phyloP scores from a whole-genome alignment of 2,329 filamentous ascomycete species.

The Cladosporium sp. region DNA sequence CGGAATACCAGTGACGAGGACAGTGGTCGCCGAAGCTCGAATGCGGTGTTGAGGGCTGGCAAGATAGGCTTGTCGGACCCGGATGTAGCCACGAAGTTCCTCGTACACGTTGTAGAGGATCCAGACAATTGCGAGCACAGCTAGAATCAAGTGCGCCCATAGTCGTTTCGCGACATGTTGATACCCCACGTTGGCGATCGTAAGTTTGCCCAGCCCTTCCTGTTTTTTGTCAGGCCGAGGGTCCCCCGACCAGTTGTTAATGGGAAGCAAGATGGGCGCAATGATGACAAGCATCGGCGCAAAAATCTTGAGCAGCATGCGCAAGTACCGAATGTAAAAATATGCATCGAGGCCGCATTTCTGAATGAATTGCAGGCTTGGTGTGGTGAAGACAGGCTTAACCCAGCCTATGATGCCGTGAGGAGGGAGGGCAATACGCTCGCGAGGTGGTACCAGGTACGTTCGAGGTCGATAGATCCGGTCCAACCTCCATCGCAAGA shows the following conservation, averaged over 20 bases:
- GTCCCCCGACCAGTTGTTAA: slow-evolving; percentile 70
- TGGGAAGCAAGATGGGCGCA: slow-evolving; percentile 77
- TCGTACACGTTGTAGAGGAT: slow-evolving; percentile 83
- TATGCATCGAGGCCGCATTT: slow-evolving; percentile 96
- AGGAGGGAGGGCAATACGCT: slow-evolving; percentile 74
- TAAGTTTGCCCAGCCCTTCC: slow-evolving; percentile 70
- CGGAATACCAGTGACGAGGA: slow-evolving; percentile 87
- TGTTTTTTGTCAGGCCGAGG: slow-evolving; percentile 39
- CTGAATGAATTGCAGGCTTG: slow-evolving; percentile 79
- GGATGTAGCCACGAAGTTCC: slow-evolving; percentile 83
- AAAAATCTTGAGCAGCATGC: slow-evolving; percentile 86
- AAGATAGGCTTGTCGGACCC: slow-evolving; percentile 88
- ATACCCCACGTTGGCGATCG: slow-evolving; percentile 79
- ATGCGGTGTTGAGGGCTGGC: slow-evolving; percentile 93
- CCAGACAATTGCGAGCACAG: slow-evolving; percentile 73
- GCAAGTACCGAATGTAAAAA: slow-evolving; percentile 90
- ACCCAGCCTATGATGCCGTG: slow-evolving; percentile 52
- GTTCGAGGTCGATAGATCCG: slow-evolving; percentile 88
- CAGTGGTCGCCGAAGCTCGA: slow-evolving; percentile 89
- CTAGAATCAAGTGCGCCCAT: slow-evolving; percentile 80
- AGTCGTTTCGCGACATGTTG: slow-evolving; percentile 61
- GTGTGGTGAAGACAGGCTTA: slow-evolving; percentile 60
- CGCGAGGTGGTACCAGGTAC: slow-evolving; percentile 78
- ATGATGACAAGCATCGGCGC: slow-evolving; percentile 74
- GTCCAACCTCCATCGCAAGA: slow-evolving; percentile 72